phyloP scores from a whole-genome alignment of 495 filamentous ascomycete species.

The Pyronema omphalodes region DNA sequence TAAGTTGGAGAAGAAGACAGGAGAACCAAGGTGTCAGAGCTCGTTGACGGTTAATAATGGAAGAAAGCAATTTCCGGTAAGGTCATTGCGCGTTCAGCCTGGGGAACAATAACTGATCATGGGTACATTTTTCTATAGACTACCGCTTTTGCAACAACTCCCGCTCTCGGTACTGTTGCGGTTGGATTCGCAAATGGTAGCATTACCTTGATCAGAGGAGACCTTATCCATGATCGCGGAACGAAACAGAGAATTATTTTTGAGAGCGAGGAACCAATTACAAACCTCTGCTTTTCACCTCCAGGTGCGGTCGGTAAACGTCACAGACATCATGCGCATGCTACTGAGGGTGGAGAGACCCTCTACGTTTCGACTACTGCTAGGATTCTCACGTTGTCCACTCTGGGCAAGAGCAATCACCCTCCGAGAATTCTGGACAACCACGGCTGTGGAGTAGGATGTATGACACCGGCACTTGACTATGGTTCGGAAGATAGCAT shows the following conservation, averaged over 20 bases:
- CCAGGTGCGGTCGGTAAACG: slow-evolving; percentile 1
- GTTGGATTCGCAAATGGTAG: slow-evolving; percentile 92
- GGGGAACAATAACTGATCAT: slow-evolving; percentile 3
- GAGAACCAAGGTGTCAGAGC: slow-evolving; percentile 66
- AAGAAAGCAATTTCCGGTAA: slow-evolving; percentile 75
- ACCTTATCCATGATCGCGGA: slow-evolving; percentile 90
- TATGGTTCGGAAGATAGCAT: slow-evolving; percentile 21
- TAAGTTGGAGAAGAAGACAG: slow-evolving; percentile 85
- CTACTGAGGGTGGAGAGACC: slow-evolving; percentile 25
- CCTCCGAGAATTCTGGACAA: slow-evolving; percentile 77
- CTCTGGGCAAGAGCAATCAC: slow-evolving; percentile 71
- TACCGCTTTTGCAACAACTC: slow-evolving; percentile 58
- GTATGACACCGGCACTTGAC: slow-evolving; percentile 47
- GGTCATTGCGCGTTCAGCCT: slow-evolving; percentile 9
- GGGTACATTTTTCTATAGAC: slow-evolving; percentile 34
- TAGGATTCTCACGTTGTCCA: slow-evolving; percentile 68
- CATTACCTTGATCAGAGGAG: slow-evolving; percentile 81
- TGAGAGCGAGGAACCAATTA: slow-evolving; percentile 91
- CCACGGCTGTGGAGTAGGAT: slow-evolving; percentile 70
- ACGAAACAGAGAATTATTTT: slow-evolving; percentile 89
- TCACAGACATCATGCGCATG: neutral
- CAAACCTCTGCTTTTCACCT: slow-evolving; percentile 32
- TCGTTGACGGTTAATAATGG: slow-evolving; percentile 77
- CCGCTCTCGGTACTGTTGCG: slow-evolving; percentile 71
- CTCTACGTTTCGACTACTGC: slow-evolving; percentile 85